These are phyloP conservation scores for Trifolium repens DNA, from an alignment of 306 rosid species.

Conservation along the genomic window DNA sequence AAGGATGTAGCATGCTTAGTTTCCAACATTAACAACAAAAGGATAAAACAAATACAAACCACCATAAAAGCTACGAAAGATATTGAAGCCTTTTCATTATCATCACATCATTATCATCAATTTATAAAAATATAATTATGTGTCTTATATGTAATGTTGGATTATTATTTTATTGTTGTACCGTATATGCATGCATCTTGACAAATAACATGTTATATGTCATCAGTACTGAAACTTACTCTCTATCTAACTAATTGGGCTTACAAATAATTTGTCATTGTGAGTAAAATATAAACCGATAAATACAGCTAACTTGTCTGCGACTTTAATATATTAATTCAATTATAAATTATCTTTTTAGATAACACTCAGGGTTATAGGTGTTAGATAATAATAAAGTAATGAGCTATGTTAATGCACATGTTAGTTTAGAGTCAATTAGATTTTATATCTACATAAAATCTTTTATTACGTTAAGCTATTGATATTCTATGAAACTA, in stretches of 20 bases:
- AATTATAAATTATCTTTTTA: neutral
- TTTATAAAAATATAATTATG: neutral
- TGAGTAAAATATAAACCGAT: constrained; percentile 29
- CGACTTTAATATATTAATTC: neutral
- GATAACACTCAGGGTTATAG: too few relatives aligned
- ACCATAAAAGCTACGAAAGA: constrained; percentile 38
- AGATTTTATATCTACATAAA: too few relatives aligned
- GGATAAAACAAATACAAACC: constrained; percentile 26
- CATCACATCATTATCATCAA: constrained; percentile 36
- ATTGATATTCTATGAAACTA: too few relatives aligned
- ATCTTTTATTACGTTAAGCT: too few relatives aligned
- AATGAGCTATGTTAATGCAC: too few relatives aligned
- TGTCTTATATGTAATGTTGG: constrained; percentile 28
- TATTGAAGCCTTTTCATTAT: constrained; percentile 38
- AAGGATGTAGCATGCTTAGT: constrained; percentile 13
- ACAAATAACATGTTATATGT: constrained; percentile 44
- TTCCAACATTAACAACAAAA: constrained; percentile 46
- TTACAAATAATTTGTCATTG: constrained; percentile 16
- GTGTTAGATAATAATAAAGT: too few relatives aligned
- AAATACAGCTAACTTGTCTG: constrained; percentile 1
- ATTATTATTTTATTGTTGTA: constrained; percentile 36
- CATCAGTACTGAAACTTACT: constrained; percentile 49
- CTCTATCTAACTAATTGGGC: constrained; percentile 51
- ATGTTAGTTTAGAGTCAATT: too few relatives aligned
- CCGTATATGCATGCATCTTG: constrained; percentile 42